phyloP scores from a whole-genome alignment of 495 filamentous ascomycete species.

The Lasiosphaeria ovina region DNA sequence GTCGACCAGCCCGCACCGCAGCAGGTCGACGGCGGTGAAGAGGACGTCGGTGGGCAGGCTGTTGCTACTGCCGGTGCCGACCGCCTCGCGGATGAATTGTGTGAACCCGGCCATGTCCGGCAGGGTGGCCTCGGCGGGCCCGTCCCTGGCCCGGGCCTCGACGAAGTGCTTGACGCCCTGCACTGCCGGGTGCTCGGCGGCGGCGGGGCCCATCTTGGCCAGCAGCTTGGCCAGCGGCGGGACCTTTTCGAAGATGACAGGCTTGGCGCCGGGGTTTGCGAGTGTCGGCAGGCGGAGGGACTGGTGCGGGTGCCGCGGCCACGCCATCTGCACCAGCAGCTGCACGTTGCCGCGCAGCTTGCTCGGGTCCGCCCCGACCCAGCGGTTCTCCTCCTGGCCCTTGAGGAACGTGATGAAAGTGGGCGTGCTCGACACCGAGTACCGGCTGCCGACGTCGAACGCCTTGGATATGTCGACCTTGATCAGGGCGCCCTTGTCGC shows the following conservation, averaged over 20 bases:
- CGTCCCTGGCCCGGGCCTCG: slow-evolving; percentile 48
- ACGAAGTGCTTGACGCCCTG: slow-evolving; percentile 64
- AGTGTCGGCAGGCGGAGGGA: slow-evolving; percentile 67
- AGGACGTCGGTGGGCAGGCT: slow-evolving; percentile 54
- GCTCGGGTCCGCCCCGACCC: slow-evolving; percentile 70
- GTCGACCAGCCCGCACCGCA: slow-evolving; percentile 75
- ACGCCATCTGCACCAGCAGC: slow-evolving; percentile 71
- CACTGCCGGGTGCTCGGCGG: slow-evolving; percentile 53
- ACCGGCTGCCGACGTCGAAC: slow-evolving; percentile 62
- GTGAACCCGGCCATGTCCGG: slow-evolving; percentile 58
- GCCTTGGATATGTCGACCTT: slow-evolving; percentile 77
- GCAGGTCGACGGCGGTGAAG: slow-evolving; percentile 81
- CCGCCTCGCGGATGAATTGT: slow-evolving; percentile 48
- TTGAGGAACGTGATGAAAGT: slow-evolving; percentile 88
- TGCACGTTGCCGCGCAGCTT: slow-evolving; percentile 70
- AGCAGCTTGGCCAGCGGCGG: slow-evolving; percentile 83
- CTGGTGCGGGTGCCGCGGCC: slow-evolving; percentile 74
- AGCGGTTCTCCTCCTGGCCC: slow-evolving; percentile 73
- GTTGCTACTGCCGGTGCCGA: slow-evolving; percentile 24
- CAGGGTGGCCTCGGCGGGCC: slow-evolving; percentile 58
- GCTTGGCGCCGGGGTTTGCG: slow-evolving; percentile 57
- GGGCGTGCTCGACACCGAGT: slow-evolving; percentile 72
- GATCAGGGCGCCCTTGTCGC: slow-evolving; percentile 68
- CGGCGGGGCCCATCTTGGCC: slow-evolving; percentile 61
- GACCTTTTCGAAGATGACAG: slow-evolving; percentile 72